These are phyloP conservation scores for Rhizomucor pusillus DNA, from an alignment of 371 early-diverging fungal genomes.

Conservation along the genomic window DNA sequence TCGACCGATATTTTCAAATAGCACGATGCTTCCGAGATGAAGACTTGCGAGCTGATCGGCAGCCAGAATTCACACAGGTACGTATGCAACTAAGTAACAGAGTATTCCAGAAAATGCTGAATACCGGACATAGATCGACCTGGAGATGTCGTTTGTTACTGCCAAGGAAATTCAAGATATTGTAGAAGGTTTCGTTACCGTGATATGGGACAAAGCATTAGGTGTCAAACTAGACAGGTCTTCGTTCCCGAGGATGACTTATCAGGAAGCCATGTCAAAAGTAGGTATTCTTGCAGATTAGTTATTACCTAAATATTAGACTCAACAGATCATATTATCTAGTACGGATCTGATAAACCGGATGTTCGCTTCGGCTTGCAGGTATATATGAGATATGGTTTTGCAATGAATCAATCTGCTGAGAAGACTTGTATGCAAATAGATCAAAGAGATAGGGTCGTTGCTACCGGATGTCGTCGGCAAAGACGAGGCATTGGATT, in stretches of 20 bases:
- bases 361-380: slow-evolving; percentile 80
- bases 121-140: slow-evolving; percentile 63
- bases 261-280: slow-evolving; percentile 76
- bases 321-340: slow-evolving; percentile 4
- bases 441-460: slow-evolving; percentile 47
- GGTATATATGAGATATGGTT: slow-evolving; percentile 19
- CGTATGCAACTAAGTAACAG: neutral
- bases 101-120: neutral
- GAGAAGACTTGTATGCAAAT: slow-evolving; percentile 2
- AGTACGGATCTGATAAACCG: slow-evolving; percentile 92
- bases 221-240: slow-evolving; percentile 44
- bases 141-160: slow-evolving; percentile 86
- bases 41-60: slow-evolving; percentile 85
- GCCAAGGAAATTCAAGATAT: slow-evolving; percentile 67
- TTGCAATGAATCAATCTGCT: too few relatives aligned
- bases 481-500: slow-evolving; percentile 29
- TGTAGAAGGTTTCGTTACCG: slow-evolving; percentile 72
- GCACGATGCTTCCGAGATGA: slow-evolving; percentile 95
- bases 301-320: neutral
- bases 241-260: slow-evolving; percentile 73
- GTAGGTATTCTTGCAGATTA: slow-evolving; percentile 21
- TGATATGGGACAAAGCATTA: slow-evolving; percentile 65
- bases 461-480: slow-evolving; percentile 24
- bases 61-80: slow-evolving; percentile 93
- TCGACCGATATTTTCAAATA: slow-evolving; percentile 91